Base-by-base conservation (phyloP, 805 yeast genomes). In the Metschnikowia chrysomelidarum region DNA sequence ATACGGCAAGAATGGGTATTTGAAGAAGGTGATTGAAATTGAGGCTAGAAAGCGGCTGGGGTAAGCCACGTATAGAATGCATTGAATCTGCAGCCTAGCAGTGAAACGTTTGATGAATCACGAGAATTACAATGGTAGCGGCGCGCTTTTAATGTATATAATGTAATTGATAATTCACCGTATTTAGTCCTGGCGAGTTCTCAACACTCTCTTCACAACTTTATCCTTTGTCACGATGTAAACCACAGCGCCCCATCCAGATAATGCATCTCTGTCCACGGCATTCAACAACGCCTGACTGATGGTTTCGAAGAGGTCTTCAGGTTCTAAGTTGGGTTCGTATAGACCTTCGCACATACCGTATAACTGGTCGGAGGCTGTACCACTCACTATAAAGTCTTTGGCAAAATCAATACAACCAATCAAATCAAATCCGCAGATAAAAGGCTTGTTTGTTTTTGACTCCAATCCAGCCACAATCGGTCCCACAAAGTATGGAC, bases 241-340 rank as follows among this genome's bases (percentile, higher is more conserved):
- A 16, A 93, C 98, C 12, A 87, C 84, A 7, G 95, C 96, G 54
- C 98, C 98, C 96, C 97, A 93, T 48, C 99, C 99, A 19, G 95
- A 82, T 40, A 93, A 72, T 5, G 97, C 95, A 64, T 93, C 98
- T 72, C 98, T 84, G 63, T 93, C 98, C 23, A 85, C 94, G 13
- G 96, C 98, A 59, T 85, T 87, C 69, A 93, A 69, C 41, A 93
- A 69, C 1, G 97, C 91, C 64, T 93, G 98, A 50, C 94, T 80
- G 48, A 88, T 84, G 25, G 98, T 91, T 63, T 93, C 98, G 57
- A 93, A 93, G 50, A 93, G 70, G 61, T 93, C 96, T 49, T 93
- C 98, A 5, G 98, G 88, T 59, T 79, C 97, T 50, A 94, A 71
- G 54, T 85, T 70, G 26, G 98, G 97, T 64, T 93, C 98, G 64